Percentiles rank a stretch among this genome's conserved stretches.
Evolutionary conservation across 768 basidiomycete species (phyloP).

Genomic region (Russula earlei): DNA sequence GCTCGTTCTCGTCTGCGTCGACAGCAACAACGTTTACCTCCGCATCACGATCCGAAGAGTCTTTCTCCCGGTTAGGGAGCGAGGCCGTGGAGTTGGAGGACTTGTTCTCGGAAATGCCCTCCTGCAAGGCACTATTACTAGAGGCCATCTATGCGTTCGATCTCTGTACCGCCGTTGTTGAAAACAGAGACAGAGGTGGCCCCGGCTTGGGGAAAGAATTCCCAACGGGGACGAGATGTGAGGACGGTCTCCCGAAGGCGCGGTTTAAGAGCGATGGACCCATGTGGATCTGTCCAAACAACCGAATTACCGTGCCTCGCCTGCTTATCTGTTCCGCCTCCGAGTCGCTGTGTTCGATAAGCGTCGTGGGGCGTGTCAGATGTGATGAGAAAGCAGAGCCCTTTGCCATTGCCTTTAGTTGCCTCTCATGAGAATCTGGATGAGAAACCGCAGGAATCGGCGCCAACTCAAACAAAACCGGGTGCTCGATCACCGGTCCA

Average conservation of each 20-base stretch:
- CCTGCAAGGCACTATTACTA: not conserved
- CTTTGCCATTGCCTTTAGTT: too few relatives aligned
- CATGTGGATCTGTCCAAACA: too few relatives aligned
- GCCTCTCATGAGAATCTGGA: too few relatives aligned
- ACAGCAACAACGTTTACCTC: not conserved
- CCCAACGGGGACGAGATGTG: not conserved
- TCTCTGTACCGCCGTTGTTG: constrained; percentile 9
- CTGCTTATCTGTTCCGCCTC: too few relatives aligned
- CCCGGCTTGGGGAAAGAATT: not conserved
- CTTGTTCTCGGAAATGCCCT: constrained; percentile 17
- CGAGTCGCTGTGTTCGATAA: too few relatives aligned
- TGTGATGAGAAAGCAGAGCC: too few relatives aligned
- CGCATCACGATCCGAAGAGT: not conserved
- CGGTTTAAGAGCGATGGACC: too few relatives aligned
- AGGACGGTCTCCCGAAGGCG: not conserved
- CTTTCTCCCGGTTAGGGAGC: constrained; percentile 23
- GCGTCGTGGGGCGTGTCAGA: too few relatives aligned
- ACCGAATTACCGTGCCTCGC: too few relatives aligned
- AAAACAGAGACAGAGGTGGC: not conserved
- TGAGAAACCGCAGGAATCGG: too few relatives aligned
- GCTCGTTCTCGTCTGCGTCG: constrained; percentile 16
- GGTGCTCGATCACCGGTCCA: too few relatives aligned
- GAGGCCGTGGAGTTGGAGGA: constrained; percentile 21
- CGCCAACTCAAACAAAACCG: too few relatives aligned
- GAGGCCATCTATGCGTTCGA: not conserved